Percentiles rank a stretch among this genome's conserved stretches.
phyloP scores from a whole-genome alignment of 192 early-diverging fungal genomes.

The Diversispora eburnea region DNA sequence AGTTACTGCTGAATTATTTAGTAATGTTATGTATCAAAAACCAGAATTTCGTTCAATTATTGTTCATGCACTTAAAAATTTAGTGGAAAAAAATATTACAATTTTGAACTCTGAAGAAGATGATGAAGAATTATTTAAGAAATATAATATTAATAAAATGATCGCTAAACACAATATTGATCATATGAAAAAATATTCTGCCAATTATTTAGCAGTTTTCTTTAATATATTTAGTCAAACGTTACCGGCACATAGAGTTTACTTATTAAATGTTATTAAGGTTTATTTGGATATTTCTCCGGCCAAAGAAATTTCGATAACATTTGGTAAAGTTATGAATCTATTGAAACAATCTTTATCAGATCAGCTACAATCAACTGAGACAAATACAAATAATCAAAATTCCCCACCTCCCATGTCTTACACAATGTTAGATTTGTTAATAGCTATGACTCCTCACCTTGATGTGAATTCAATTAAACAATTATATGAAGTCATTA shows the following conservation, averaged over 20 bases:
- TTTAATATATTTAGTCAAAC: constrained; percentile 77
- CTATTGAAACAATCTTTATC: constrained; percentile 58
- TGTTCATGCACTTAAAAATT: constrained; percentile 65
- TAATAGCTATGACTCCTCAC: constrained; percentile 67
- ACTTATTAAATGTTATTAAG: constrained; percentile 65
- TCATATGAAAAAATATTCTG: constrained; percentile 62
- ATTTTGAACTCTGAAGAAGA: constrained; percentile 41
- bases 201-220: constrained; percentile 69
- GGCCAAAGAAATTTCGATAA: constrained; percentile 56
- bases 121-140: constrained; percentile 43
- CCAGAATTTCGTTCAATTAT: constrained; percentile 76
- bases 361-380: constrained; percentile 44
- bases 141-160: constrained; percentile 46
- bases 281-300: constrained; percentile 63
- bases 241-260: constrained; percentile 59
- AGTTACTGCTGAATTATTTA: constrained; percentile 67
- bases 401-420: constrained; percentile 64
- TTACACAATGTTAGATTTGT: constrained; percentile 87
- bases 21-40: constrained; percentile 68
- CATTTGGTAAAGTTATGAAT: constrained; percentile 60
- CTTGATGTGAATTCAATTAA: constrained; percentile 65
- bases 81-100: constrained; percentile 54
- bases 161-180: constrained; percentile 55
- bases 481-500: constrained; percentile 54
- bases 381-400: constrained; percentile 47